Percentiles rank a stretch among this genome's conserved stretches.
phyloP scores from a whole-genome alignment of 257 asterid genomes.

The Nicotiana knightiana region DNA sequence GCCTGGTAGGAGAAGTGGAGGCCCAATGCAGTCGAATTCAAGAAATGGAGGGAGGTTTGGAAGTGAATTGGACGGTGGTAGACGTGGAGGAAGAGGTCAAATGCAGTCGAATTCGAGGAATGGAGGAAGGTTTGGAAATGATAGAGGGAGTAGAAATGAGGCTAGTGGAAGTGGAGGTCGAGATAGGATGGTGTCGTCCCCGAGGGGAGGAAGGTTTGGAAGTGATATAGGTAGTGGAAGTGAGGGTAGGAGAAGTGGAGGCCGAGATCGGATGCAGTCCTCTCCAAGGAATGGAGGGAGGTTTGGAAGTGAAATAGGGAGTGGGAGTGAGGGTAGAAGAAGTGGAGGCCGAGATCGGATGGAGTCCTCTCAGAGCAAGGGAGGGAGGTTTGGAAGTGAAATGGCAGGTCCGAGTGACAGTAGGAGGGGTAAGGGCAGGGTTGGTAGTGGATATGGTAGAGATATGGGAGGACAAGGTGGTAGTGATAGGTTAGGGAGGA shows the following conservation, averaged over 20 bases:
- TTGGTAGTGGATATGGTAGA: conserved; percentile 18
- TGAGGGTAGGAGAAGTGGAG: conserved; percentile 7
- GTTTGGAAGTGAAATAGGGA: conserved; percentile 15
- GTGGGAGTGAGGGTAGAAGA: conserved; percentile 16
- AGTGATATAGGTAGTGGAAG: conserved; percentile 21
- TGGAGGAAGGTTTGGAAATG: conserved; percentile 11
- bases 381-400: conserved; percentile 8
- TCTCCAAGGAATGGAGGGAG: conserved; percentile 8
- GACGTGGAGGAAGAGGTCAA: not conserved
- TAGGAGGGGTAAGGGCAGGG: conserved; percentile 18
- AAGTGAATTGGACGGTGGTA: not conserved
- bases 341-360: conserved; percentile 24
- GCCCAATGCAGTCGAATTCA: conserved; percentile 8
- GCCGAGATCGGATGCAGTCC: not conserved
- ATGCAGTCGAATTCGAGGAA: not conserved
- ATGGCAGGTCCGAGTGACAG: conserved; percentile 17
- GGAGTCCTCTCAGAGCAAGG: not conserved
- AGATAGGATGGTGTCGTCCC: not conserved
- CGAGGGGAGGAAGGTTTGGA: conserved; percentile 12
- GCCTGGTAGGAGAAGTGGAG: conserved; percentile 11
- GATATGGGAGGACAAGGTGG: conserved; percentile 32
- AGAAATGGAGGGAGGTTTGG: conserved; percentile 15
- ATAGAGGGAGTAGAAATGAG: conserved; percentile 16
- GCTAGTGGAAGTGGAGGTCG: conserved; percentile 7
- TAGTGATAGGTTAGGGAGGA: conserved; percentile 22